Evolutionary conservation across 1,284 basidiomycete species (phyloP).

Genomic region (Melampsora larici-populina): DNA sequence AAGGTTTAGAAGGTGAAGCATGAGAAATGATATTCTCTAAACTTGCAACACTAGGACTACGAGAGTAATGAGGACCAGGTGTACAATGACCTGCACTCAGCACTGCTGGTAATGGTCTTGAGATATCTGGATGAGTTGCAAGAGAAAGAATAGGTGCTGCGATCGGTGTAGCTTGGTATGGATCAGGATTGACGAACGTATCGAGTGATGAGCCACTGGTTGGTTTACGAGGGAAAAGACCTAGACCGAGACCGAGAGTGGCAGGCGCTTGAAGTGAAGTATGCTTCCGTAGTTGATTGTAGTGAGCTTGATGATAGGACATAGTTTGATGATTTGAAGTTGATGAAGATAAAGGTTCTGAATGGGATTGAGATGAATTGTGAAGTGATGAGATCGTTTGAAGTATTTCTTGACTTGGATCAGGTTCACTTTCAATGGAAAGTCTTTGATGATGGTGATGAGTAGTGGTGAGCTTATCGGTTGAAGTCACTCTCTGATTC

Average conservation of each 20-base stretch:
- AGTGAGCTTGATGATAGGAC: neutral
- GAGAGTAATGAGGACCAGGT: neutral
- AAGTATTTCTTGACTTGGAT: neutral
- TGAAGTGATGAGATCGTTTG: too few species aligned
- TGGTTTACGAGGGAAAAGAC: neutral
- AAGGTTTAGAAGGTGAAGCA: slow-evolving; percentile 11
- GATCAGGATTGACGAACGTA: neutral
- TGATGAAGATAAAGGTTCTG: neutral
- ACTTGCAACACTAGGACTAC: neutral
- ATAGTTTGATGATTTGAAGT: neutral
- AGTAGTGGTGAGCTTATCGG: too few species aligned
- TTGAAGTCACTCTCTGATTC: too few species aligned
- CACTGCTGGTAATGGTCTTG: neutral
- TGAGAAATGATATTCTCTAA: neutral
- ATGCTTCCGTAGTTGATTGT: neutral
- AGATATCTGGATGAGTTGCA: slow-evolving; percentile 14
- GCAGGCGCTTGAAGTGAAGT: neutral
- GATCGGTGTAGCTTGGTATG: neutral
- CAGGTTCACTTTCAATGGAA: neutral
- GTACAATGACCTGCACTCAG: neutral
- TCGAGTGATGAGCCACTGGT: neutral
- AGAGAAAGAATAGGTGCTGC: neutral
- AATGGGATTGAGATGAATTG: too few species aligned
- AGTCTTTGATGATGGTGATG: neutral
- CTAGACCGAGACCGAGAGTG: slow-evolving; percentile 5